phyloP scores from a whole-genome alignment of 2,329 filamentous ascomycete genomes.

The Colletotrichum sp. region DNA sequence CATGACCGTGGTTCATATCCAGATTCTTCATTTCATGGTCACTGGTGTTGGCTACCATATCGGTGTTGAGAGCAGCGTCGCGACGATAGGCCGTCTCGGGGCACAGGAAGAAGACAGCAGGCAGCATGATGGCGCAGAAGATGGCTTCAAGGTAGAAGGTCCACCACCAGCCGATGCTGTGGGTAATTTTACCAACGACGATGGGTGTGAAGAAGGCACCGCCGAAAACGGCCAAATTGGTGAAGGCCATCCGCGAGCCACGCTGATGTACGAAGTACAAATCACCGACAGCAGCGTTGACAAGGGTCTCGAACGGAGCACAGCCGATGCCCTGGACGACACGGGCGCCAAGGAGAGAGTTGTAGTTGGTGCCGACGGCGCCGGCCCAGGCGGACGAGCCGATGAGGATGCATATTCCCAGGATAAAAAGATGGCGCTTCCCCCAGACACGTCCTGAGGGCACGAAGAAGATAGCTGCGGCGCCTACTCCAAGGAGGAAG shows the following conservation, averaged over 20 bases:
- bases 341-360: slow-evolving; percentile 76
- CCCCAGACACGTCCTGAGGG: slow-evolving; percentile 90
- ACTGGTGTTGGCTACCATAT: slow-evolving; percentile 56
- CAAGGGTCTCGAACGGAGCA: slow-evolving; percentile 87
- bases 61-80: slow-evolving; percentile 71
- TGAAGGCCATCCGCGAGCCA: slow-evolving; percentile 85
- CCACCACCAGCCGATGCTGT: slow-evolving; percentile 81
- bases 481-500: slow-evolving; percentile 81
- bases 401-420: slow-evolving; percentile 78
- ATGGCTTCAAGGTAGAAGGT: slow-evolving; percentile 89
- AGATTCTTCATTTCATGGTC: slow-evolving; percentile 20
- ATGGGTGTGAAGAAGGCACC: slow-evolving; percentile 77
- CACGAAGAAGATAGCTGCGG: slow-evolving; percentile 84
- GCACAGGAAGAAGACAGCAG: slow-evolving; percentile 76
- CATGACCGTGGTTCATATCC: neutral
- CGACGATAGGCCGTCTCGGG: slow-evolving; percentile 81
- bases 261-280: slow-evolving; percentile 87
- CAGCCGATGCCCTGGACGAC: slow-evolving; percentile 86
- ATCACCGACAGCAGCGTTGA: slow-evolving; percentile 89
- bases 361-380: slow-evolving; percentile 69
- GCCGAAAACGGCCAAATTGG: slow-evolving; percentile 63
- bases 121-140: slow-evolving; percentile 74
- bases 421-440: slow-evolving; percentile 85
- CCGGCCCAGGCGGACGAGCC: slow-evolving; percentile 81
- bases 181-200: slow-evolving; percentile 86